Conservation (phyloP, 768 basidiomycete species). For the Auriscalpium orientale region DNA sequence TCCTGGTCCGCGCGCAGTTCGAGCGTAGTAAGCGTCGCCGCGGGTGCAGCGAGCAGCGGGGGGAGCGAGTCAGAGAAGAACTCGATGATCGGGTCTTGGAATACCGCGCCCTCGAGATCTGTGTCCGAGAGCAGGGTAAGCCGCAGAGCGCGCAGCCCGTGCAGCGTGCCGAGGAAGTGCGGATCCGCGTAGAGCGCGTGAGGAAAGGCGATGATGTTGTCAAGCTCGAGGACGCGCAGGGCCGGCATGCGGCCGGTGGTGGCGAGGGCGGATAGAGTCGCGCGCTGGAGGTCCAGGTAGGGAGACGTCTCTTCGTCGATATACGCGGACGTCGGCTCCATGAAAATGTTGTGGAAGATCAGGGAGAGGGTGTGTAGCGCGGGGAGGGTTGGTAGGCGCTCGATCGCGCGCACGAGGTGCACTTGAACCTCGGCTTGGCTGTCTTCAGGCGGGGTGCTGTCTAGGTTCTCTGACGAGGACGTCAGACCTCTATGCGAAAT, state of each 20-base stretch:
- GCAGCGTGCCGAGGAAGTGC: background rate
- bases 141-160: background rate
- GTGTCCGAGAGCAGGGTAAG: background rate
- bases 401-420: background rate
- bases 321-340: background rate
- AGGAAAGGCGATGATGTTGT: background rate
- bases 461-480: no score
- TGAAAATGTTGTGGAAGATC: background rate
- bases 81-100: background rate
- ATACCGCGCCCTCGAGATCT: background rate
- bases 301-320: background rate
- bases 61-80: background rate
- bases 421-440: background rate
- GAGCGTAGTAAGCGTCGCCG: background rate
- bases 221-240: background rate
- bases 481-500: no score
- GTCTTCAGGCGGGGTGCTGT: background rate
- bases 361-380: background rate
- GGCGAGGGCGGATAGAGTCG: background rate
- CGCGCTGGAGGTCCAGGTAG: background rate
- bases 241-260: background rate
- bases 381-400: background rate
- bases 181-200: background rate
- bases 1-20: background rate
- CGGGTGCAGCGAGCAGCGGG: background rate